Conservation (phyloP, 768 basidiomycete species). For the Tulasnella sp. region DNA sequence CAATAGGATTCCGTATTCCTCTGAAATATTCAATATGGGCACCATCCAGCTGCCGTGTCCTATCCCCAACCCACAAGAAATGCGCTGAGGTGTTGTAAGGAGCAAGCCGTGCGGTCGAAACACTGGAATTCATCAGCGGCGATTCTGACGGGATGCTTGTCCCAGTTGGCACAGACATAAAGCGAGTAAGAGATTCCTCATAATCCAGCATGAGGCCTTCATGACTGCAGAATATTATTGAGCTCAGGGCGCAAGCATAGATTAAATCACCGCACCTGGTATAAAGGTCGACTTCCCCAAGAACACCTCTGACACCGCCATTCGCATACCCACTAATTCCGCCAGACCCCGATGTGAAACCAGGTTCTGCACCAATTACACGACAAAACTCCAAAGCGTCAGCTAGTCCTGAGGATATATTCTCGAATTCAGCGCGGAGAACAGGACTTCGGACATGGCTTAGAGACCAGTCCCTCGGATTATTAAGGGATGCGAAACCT, state of each 20-base stretch:
- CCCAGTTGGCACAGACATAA: conserved; percentile 35
- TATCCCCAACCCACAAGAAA: conserved; percentile 95
- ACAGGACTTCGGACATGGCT: conserved; percentile 77
- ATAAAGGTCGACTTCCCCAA: conserved; percentile 88
- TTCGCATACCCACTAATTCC: conserved; percentile 45
- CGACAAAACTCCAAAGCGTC: conserved; percentile 89
- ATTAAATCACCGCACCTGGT: conserved; percentile 43
- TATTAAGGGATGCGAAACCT: conserved; percentile 85
- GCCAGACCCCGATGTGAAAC: too few relatives aligned
- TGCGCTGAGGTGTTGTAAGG: conserved; percentile 88
- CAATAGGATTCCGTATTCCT: conserved; percentile 85
- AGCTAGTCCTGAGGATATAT: conserved; percentile 67
- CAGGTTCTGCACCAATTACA: conserved; percentile 66
- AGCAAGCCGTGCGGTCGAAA: conserved; percentile 23
- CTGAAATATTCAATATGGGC: conserved; percentile 95
- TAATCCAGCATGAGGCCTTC: conserved; percentile 89
- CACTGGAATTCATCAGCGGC: not conserved
- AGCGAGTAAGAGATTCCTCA: conserved; percentile 81
- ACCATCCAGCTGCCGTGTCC: conserved; percentile 80
- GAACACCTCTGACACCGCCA: conserved; percentile 53
- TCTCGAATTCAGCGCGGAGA: conserved; percentile 66
- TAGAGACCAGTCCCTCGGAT: conserved; percentile 86
- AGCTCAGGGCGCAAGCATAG: not conserved
- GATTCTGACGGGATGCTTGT: not conserved
- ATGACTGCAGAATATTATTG: conserved; percentile 38